A percentile compares a stretch with the other conserved stretches of the same genome.
Evolutionary conservation across 352 stramenopile genomes (phyloP).

Genomic region (Phytopythium litorale): DNA sequence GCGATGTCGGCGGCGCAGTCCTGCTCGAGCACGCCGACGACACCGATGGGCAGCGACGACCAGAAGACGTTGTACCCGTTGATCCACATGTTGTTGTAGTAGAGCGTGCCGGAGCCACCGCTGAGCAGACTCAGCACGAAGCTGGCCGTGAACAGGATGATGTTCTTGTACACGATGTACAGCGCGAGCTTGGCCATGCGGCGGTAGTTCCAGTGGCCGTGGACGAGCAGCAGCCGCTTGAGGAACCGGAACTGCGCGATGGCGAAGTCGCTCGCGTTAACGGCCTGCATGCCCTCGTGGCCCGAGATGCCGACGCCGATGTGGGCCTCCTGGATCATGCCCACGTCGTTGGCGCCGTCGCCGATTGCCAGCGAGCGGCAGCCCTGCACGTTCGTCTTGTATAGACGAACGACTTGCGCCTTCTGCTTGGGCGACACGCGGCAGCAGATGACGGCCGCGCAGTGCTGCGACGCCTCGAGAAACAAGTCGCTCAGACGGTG

Average conservation of each 20-base stretch:
- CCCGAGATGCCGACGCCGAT: conserved; percentile 98
- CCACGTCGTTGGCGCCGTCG: conserved; percentile 99
- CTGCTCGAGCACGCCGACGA: conserved; percentile 81
- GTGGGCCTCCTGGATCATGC: conserved; percentile 99
- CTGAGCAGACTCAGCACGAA: conserved; percentile 89
- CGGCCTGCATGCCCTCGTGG: conserved; percentile 98
- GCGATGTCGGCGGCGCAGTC: conserved; percentile 68
- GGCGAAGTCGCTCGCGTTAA: conserved; percentile 97
- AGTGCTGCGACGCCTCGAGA: conserved; percentile 80
- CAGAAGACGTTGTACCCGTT: conserved; percentile 97
- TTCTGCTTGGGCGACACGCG: conserved; percentile 92
- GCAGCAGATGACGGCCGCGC: conserved; percentile 87
- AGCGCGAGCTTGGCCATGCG: conserved; percentile 94
- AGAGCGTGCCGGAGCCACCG: conserved; percentile 73
- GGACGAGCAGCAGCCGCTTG: conserved; percentile 94
- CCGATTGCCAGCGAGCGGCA: conserved; percentile 94
- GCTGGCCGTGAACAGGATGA: conserved; percentile 79
- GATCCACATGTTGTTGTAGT: conserved; percentile 90
- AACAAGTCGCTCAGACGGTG: conserved; percentile 72
- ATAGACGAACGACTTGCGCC: conserved; percentile 82
- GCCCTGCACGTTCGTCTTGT: conserved; percentile 82
- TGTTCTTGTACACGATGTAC: conserved; percentile 99
- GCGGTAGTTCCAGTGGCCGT: conserved; percentile 98
- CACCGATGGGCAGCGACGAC: conserved; percentile 90
- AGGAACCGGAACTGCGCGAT: conserved; percentile 98